A percentile compares a stretch with the other conserved stretches of the same genome.
These are phyloP conservation scores for Pascua guehoae DNA, from an alignment of 1,284 basidiomycete genomes.

Conservation along the genomic window DNA sequence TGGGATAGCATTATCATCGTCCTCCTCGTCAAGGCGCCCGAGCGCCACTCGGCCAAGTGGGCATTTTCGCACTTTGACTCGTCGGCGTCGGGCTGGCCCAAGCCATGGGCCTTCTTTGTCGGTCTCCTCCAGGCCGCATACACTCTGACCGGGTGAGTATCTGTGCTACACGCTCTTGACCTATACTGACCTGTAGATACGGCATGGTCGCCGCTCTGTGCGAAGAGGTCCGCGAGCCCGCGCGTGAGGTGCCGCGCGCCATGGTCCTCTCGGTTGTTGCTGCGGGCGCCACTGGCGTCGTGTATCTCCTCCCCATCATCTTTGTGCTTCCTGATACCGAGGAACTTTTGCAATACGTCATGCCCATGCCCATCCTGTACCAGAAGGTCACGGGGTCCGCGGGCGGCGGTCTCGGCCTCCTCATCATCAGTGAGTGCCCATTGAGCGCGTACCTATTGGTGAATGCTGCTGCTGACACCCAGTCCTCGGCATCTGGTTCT, in stretches of 20 bases:
- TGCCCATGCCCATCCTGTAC: constrained; percentile 52
- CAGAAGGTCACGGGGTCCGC: constrained; percentile 49
- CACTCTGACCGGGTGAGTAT: constrained; percentile 34
- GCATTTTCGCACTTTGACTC: constrained; percentile 37
- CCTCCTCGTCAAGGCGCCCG: constrained; percentile 48
- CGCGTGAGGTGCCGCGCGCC: constrained; percentile 46
- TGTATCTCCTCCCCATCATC: constrained; percentile 51
- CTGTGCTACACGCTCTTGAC: no score
- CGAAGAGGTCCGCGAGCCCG: constrained; percentile 49
- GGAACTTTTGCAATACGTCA: constrained; percentile 45
- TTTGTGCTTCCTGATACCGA: constrained; percentile 49
- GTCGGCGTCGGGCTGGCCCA: constrained; percentile 15
- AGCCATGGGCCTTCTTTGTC: constrained; percentile 19
- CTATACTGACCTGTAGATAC: constrained; percentile 17
- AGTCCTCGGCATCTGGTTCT: constrained; percentile 52
- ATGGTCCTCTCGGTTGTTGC: constrained; percentile 51
- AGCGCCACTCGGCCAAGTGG: constrained; percentile 47
- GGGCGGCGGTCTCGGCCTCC: constrained; percentile 50
- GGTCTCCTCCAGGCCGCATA: constrained; percentile 40
- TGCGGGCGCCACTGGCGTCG: constrained; percentile 50
- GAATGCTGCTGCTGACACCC: neutral
- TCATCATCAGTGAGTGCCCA: constrained; percentile 45
- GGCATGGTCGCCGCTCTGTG: constrained; percentile 50
- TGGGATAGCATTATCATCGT: constrained; percentile 46
- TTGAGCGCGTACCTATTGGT: neutral